Evolutionary conservation across 345 rosid genomes (phyloP).

Genomic region (Dipteronia dyeriana): DNA sequence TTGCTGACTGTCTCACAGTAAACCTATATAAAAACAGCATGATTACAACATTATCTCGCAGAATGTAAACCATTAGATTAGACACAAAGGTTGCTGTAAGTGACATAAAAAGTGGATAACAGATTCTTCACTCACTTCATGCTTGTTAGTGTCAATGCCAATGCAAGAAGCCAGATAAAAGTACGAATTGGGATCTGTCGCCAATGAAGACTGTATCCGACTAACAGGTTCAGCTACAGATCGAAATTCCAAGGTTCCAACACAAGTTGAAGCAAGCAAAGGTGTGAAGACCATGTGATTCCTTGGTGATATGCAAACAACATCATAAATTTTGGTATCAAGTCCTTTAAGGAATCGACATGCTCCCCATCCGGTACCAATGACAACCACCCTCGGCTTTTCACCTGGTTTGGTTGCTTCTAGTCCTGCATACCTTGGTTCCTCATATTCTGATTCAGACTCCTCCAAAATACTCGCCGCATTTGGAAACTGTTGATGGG

Average conservation of each 20-base stretch:
- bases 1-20: slow-evolving; percentile 73
- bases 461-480: slow-evolving; percentile 40
- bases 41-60: neutral
- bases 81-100: neutral
- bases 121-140: slow-evolving; percentile 52
- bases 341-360: slow-evolving; percentile 74
- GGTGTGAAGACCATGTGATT: slow-evolving; percentile 90
- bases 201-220: slow-evolving; percentile 77
- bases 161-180: slow-evolving; percentile 82
- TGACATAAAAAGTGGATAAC: neutral
- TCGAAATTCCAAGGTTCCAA: slow-evolving; percentile 86
- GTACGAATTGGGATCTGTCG: slow-evolving; percentile 72
- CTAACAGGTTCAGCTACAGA: slow-evolving; percentile 87
- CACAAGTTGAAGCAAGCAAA: slow-evolving; percentile 77
- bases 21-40: slow-evolving; percentile 44
- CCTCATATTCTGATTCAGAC: slow-evolving; percentile 45
- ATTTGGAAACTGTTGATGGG: slow-evolving; percentile 34
- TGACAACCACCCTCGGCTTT: slow-evolving; percentile 72
- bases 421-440: slow-evolving; percentile 45
- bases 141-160: slow-evolving; percentile 62
- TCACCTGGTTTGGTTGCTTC: slow-evolving; percentile 67
- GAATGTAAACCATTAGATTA: neutral
- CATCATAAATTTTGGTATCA: slow-evolving; percentile 52
- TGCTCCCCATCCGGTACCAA: slow-evolving; percentile 86
- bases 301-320: slow-evolving; percentile 75